phyloP scores from a whole-genome alignment of 805 yeast species.

The Blastobotrys muscicola region DNA sequence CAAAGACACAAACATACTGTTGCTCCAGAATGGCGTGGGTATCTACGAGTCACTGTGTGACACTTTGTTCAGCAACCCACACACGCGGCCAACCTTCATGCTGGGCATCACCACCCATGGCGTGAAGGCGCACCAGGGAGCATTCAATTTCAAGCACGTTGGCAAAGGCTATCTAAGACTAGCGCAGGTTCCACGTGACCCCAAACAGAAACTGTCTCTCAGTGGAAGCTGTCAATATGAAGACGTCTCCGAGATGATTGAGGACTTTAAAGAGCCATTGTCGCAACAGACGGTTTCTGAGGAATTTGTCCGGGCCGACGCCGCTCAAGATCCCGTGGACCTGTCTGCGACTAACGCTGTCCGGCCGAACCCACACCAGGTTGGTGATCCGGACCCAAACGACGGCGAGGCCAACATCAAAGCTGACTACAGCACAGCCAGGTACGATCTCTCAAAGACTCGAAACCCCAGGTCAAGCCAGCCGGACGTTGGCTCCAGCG shows the following conservation, averaged over 20 bases:
- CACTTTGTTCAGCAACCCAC: constrained; percentile 42
- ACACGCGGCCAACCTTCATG: constrained; percentile 45
- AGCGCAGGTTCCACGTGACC: constrained; percentile 40
- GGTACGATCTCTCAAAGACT: not conserved
- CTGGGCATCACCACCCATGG: constrained; percentile 85
- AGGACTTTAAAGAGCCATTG: not conserved
- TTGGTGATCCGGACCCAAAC: too few species aligned
- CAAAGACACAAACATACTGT: constrained; percentile 44
- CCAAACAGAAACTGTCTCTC: not conserved
- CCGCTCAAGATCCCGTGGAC: not conserved
- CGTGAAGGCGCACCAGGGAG: constrained; percentile 36
- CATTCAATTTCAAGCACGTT: constrained; percentile 51
- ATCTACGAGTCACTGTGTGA: constrained; percentile 42
- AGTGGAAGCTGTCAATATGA: not conserved
- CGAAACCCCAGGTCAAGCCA: not conserved
- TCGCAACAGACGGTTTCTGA: constrained; percentile 6
- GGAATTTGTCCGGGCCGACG: constrained; percentile 7
- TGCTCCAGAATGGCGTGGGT: constrained; percentile 88
- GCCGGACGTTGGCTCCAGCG: constrained; percentile 1
- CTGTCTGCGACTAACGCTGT: too few species aligned
- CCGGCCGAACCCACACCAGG: too few species aligned
- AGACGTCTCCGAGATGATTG: not conserved
- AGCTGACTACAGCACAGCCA: not conserved
- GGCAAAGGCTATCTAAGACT: constrained; percentile 58
- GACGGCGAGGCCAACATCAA: too few species aligned